Evolutionary conservation across 306 rosid species (phyloP), one percentile per base, ranked within the genome.

Genomic region (Purshia tridentata): DNA sequence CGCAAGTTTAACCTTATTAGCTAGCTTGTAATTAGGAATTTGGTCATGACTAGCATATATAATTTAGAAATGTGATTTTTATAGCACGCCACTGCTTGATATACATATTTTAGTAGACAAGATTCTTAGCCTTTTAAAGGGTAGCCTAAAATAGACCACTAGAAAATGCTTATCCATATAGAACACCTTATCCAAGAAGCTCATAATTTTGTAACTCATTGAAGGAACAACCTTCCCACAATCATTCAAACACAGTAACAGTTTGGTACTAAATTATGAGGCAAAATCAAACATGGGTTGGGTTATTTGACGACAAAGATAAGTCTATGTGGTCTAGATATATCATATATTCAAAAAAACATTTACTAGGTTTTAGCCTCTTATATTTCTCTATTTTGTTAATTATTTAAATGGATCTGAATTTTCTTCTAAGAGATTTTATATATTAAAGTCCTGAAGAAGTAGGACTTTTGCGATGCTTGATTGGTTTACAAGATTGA

Each of bases 181-280:
- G 73, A 79, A 39, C 46, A 46, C 49, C 75, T 64, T 47, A 39
- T 80, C 76, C 76, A 53, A 80, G 4, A 23, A 72, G 72, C 82
- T 1, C 35, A 71, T 70, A 55, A 78, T 74, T 59, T 3, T 76
- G 85, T 73, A 59, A 60, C 84, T 59, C 80, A 54, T n/a, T 10
- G 74, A 70, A 78, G 88, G 84, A 81, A 82, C 93, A 84, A 56
- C 16, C 63, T 54, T 64, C 85, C 86, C 75, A 55, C 29, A 83
- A 79, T 74, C 62, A 64, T 72, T 81, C 77, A 70, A 70, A 46
- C 62, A 61, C 50, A 51, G 72, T 56, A 66, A 83, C 62, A 60
- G 61, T 42, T 75, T 53, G 80, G 79, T 62, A 46, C 75, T 8
- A 39, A 35, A 78, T 66, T 76, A 19, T 59, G 46, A 64, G 77